Conservation (phyloP, 2,329 filamentous ascomycete species). For the Paraphaeosphaeria minitans region DNA sequence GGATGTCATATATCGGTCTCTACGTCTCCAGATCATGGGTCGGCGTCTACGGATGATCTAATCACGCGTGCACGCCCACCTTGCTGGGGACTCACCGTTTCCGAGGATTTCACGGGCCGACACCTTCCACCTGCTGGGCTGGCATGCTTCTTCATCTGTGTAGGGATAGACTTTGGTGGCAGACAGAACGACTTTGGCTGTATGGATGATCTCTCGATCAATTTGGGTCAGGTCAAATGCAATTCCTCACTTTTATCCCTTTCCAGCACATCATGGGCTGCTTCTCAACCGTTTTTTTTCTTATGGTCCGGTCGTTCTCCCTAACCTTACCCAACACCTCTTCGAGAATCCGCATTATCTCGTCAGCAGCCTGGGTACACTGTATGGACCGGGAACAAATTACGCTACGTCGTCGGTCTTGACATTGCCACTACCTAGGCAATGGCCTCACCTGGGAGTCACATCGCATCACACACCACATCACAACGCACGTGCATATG, state of each 20-base stretch:
- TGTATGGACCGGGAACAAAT: no score
- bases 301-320: neutral
- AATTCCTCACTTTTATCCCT: constrained; percentile 1
- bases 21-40: constrained; percentile 1
- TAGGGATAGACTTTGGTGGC: constrained; percentile 4
- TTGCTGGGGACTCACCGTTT: neutral
- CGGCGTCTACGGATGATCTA: constrained; percentile 9
- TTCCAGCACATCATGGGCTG: neutral
- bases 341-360: no score
- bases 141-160: neutral
- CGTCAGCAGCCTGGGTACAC: no score
- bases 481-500: neutral
- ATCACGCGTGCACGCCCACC: constrained; percentile 8
- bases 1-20: constrained; percentile 1
- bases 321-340: no score
- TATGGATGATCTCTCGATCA: constrained; percentile 3
- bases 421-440: neutral
- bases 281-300: neutral
- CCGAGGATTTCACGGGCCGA: neutral
- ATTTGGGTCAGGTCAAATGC: neutral
- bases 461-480: no score
- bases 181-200: neutral
- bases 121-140: neutral
- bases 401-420: no score
- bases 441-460: neutral